Base-by-base conservation (phyloP, 805 yeast genomes). In the Suhomyces sp. region DNA sequence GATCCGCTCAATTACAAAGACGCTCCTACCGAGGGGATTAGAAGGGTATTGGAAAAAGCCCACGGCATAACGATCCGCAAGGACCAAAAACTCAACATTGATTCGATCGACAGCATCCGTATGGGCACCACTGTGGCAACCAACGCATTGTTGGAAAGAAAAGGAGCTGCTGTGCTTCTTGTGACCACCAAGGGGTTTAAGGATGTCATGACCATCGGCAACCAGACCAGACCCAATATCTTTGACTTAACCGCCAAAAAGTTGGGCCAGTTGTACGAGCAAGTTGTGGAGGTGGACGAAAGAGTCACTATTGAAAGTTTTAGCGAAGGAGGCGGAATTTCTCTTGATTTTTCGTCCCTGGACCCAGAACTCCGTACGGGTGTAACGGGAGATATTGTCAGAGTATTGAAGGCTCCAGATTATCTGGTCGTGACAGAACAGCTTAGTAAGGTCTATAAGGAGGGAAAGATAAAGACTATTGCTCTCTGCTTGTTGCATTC, bases 81-180 rank as follows among this genome's bases (percentile, higher is more conserved):
- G 48, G 81, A 82, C 7, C 67, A 68, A 36, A 67, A 66, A 47
- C 68, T 91, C 54, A 90, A 86, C 54, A 78, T 89, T 1, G 77
- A 84, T 3, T 69, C 71, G 2, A 87, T 90, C 38, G 84, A 82
- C 50, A 80, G 85, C 44, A 83, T 91, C 47, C 76, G 96, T 52
- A 86, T 92, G 88, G 97, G 97, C 2, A 91, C 97, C 4, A 92
- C 97, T 0, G 94, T 91, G 9, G 98, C 99, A 1, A 93, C 98
- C 6, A 93, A 93, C 71, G 97, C 98, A 1, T 78, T 94, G 33
- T 76, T 93, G 54, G 98, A 93, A 65, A 79, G 98, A 57, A 91
- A 91, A 64, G 99, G 98, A 49, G 96, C 91, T 53, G 74, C 84
- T 31, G 92, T 96, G 60, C 96, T 94, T 1, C 77, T 93, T 54